Percentiles rank a stretch among this genome's conserved stretches.
These are phyloP conservation scores for Fonsecaea pugnacius DNA, from an alignment of 2,329 filamentous ascomycete genomes.

Conservation along the genomic window DNA sequence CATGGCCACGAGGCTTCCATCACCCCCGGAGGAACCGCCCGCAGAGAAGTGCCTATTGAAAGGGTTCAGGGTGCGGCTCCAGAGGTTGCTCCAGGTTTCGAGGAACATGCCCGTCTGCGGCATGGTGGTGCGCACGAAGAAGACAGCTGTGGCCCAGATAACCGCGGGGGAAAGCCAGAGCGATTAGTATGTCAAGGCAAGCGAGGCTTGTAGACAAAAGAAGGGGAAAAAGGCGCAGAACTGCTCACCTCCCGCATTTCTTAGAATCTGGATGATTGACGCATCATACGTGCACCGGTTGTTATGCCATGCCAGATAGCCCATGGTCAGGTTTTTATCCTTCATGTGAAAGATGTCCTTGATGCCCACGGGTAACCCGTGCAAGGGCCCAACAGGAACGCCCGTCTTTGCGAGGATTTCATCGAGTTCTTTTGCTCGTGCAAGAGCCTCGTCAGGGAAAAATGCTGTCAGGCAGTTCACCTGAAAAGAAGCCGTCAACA, in stretches of 20 bases:
- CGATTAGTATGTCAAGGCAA: too few relatives aligned
- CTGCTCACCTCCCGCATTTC: slow-evolving; percentile 37
- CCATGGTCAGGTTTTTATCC: slow-evolving; percentile 37
- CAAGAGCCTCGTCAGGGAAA: slow-evolving; percentile 55
- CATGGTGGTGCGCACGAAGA: slow-evolving; percentile 41
- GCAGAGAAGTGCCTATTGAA: slow-evolving; percentile 57
- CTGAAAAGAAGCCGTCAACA: slow-evolving; percentile 14
- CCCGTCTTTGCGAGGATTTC: slow-evolving; percentile 40
- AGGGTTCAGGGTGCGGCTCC: slow-evolving; percentile 56
- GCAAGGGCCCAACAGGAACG: slow-evolving; percentile 39
- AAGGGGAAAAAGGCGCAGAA: neutral
- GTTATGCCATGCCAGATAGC: slow-evolving; percentile 40
- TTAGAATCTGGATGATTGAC: slow-evolving; percentile 38
- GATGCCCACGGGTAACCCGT: slow-evolving; percentile 63
- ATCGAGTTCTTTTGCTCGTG: slow-evolving; percentile 54
- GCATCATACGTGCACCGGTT: slow-evolving; percentile 38
- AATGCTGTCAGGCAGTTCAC: slow-evolving; percentile 55
- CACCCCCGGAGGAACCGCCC: slow-evolving; percentile 62
- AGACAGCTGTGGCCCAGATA: slow-evolving; percentile 32
- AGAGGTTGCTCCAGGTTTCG: slow-evolving; percentile 42
- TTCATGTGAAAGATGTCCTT: slow-evolving; percentile 49
- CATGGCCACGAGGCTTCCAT: slow-evolving; percentile 60
- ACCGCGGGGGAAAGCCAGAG: neutral
- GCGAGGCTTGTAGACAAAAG: neutral
- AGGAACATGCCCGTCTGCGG: slow-evolving; percentile 42